A percentile compares a stretch with the other conserved stretches of the same genome.
Conservation (phyloP, 2,329 filamentous ascomycete species). For the Calcarisporium arbuscula region DNA sequence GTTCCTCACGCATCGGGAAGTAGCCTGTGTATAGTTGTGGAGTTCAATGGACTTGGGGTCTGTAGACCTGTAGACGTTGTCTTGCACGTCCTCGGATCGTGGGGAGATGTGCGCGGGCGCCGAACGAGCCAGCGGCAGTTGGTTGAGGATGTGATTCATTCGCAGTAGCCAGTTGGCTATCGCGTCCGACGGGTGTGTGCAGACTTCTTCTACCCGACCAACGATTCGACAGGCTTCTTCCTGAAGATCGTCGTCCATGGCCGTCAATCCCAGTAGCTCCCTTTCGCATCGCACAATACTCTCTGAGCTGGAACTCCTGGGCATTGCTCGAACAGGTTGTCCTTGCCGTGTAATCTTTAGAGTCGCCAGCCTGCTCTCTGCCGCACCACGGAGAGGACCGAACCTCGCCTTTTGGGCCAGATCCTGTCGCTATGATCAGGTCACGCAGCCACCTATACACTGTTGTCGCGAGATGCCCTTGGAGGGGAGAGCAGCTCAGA, state of each 20-base stretch:
- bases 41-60: constrained; percentile 51
- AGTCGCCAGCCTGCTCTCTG: constrained; percentile 40
- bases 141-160: constrained; percentile 40
- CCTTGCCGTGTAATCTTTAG: constrained; percentile 53
- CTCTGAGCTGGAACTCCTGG: no score
- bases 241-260: constrained; percentile 55
- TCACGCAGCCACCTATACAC: constrained; percentile 53
- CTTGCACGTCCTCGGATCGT: constrained; percentile 47
- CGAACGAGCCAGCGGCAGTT: constrained; percentile 53
- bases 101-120: constrained; percentile 51
- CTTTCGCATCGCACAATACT: no score
- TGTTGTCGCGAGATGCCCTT: constrained; percentile 30
- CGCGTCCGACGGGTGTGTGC: constrained; percentile 40
- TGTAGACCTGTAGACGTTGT: constrained; percentile 41
- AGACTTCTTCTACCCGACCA: constrained; percentile 48
- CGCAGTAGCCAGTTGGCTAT: constrained; percentile 52
- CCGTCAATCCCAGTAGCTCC: constrained; percentile 52
- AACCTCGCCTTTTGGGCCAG: constrained; percentile 39
- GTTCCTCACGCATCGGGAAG: constrained; percentile 48
- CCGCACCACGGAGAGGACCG: constrained; percentile 37
- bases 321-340: constrained; percentile 48
- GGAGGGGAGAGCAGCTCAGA: constrained; percentile 41
- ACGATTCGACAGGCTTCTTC: constrained; percentile 53
- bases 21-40: constrained; percentile 55
- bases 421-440: constrained; percentile 43